Evolutionary conservation across 2,329 filamentous ascomycete species (phyloP), one percentile per base, ranked within the genome.

Genomic region (Cytospora piceae): DNA sequence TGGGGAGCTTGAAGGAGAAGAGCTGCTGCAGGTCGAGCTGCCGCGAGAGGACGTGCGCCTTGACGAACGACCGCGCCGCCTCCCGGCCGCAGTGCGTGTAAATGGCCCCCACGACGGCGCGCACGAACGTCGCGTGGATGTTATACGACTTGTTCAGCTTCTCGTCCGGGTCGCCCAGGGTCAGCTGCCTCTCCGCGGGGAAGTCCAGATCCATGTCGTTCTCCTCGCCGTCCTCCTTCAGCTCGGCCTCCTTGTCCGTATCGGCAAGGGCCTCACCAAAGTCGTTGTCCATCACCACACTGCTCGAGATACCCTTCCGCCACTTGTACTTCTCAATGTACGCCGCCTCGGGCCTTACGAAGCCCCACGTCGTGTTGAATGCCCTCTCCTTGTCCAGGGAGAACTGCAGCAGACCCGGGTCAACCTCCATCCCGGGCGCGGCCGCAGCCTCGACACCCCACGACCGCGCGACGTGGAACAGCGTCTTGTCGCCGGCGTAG

Each of bases 391-490:
- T 74, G 61, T 83, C 77, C 74, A 79, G 79, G 78, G 80, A 80
- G 82, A 93, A 96, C 76, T 98, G 95, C 67, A 99, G 82, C 62
- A 96, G 82, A 7, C 94, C 95, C 0, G 94, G 90, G 76, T 99
- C 95, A 64, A 98, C 94, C 79, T 98, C 94, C 66, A 87, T 87
- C 59, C 94, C 95, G 0, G 95, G 95, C 24, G 88, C 90, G 14
- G 91, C 92, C n/a, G 92, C 94, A 53, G 83, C 80, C 76, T 98
- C 94, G 20, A 98, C 88, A 79, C 95, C 95, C 95, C 95, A 99
- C 79, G 95, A 91, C 68, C 85, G 82, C 20, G 91, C 87, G 70
- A 98, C 85, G 24, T 88, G 82, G 60, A 89, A 82, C 56, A 98
- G 83, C 0, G 94, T 88, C 70, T 88, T 86, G 7, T 87, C 85